A percentile compares a stretch with the other conserved stretches of the same genome.
These are phyloP conservation scores for Backusella circina DNA, from an alignment of 192 early-diverging fungal species.

Conservation along the genomic window DNA sequence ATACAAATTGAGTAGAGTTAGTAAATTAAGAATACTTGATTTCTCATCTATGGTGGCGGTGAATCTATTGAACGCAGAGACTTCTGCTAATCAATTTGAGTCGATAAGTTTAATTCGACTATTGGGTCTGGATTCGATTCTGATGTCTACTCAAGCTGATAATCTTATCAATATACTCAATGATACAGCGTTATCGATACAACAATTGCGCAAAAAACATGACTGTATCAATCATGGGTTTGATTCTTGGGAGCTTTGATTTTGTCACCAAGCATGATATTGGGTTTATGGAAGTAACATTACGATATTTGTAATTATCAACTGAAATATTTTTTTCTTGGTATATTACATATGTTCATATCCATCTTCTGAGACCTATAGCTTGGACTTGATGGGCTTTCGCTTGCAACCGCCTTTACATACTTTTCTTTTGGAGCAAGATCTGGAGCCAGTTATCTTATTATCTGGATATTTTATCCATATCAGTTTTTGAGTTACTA, in stretches of 20 bases:
- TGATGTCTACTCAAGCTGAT: constrained; percentile 70
- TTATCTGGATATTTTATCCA: not conserved
- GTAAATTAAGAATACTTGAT: no score
- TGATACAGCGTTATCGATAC: no score
- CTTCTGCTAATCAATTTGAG: no score
- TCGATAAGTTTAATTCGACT: constrained; percentile 80
- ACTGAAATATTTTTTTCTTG: no score
- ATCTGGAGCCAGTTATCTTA: no score
- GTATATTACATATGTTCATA: no score
- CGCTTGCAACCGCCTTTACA: constrained; percentile 22
- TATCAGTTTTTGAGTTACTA: not conserved
- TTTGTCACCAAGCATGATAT: constrained; percentile 93
- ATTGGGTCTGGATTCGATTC: constrained; percentile 93
- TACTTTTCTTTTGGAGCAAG: not conserved
- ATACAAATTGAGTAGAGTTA: no score
- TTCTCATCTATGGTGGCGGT: no score
- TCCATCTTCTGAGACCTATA: constrained; percentile 41
- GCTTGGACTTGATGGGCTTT: constrained; percentile 37
- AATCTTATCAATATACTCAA: no score
- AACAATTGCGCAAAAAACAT: constrained; percentile 5
- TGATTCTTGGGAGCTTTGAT: constrained; percentile 91
- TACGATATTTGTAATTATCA: no score
- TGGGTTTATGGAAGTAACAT: no score
- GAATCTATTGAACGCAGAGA: no score
- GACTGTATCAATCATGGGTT: constrained; percentile 88